Base-by-base conservation (phyloP, 2,329 filamentous ascomycete species). In the Hypoxylon sp. region DNA sequence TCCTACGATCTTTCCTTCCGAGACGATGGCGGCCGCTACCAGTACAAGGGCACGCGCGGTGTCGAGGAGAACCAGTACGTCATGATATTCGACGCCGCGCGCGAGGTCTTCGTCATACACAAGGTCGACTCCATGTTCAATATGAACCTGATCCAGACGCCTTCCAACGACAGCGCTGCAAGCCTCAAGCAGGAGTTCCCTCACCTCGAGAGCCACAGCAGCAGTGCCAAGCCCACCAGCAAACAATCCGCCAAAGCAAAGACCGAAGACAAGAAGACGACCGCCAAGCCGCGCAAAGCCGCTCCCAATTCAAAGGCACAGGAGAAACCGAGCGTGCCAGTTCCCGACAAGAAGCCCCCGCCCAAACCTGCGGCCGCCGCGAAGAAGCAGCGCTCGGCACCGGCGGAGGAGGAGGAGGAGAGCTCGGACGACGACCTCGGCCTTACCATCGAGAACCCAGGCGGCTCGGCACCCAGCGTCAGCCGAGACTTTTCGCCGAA, bases 31-130 rank as follows among this genome's bases (percentile, higher is more conserved):
- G 79, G 80, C 50, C 82, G 82, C 51, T 88, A 88, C 68, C 77
- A 81, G 24, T 88, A 86, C 70, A 79, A 82, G 40, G 87, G 88
- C 57, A 81, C 79, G 2, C 81, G 86, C 48, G 81, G 81, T 51
- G 81, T 79, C 20, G 80, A 81, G 56, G 79, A 83, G 54, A 79
- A 77, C 52, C 81, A 87, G 70, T 88, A 84, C 69, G 83, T 88
- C 31, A 82, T 96, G 48, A 83, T 94, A 55, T 95, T 94, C 70
- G 90, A 96, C 73, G 81, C 88, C 7, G 78, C 81, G 15, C 86
- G 85, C 48, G 86, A 94, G 69, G 88, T 83, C 53, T 95, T 95
- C 65, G 86, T 95, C 23, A 82, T 97, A 51, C 92, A 97, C 77
- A 87, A 86, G 48, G 79, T 97, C 51, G 86, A 91, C 70, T 89